phyloP scores from a whole-genome alignment of 1,284 basidiomycete species.

The Moesziomyces globuligerus region DNA sequence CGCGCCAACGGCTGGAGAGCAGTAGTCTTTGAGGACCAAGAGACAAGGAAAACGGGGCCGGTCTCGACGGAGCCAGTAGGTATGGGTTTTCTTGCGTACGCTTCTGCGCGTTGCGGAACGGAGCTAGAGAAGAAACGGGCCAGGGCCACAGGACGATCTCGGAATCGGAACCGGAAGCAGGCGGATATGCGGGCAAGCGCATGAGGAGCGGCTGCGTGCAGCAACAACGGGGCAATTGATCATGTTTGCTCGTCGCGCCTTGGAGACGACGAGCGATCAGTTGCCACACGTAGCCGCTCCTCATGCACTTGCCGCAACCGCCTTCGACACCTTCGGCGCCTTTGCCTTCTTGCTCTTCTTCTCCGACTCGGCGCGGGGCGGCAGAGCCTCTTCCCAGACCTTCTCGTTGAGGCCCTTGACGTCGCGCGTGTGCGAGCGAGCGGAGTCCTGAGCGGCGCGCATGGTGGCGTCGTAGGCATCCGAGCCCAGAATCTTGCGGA shows the following conservation, averaged over 20 bases:
- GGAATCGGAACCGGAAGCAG: constrained; percentile 1
- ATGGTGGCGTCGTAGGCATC: constrained; percentile 58
- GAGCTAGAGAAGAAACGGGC: constrained; percentile 21
- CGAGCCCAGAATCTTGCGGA: constrained; percentile 56
- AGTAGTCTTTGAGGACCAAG: constrained; percentile 13
- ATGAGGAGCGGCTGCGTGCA: constrained; percentile 51
- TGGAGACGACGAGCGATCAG: constrained; percentile 10
- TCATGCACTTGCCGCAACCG: constrained; percentile 49
- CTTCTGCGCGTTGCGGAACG: constrained; percentile 24
- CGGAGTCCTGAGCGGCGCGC: constrained; percentile 47
- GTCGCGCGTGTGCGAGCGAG: constrained; percentile 50
- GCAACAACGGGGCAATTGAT: constrained; percentile 30
- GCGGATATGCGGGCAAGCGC: constrained; percentile 29
- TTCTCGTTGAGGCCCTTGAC: constrained; percentile 62
- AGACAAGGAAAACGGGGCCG: constrained; percentile 40
- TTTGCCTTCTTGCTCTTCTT: constrained; percentile 55
- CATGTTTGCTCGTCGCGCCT: background rate
- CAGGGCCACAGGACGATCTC: constrained; percentile 3
- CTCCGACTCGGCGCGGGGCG: constrained; percentile 38
- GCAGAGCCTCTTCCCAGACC: constrained; percentile 60
- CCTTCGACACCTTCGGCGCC: constrained; percentile 34
- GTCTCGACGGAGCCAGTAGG: constrained; percentile 47
- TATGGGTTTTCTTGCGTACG: constrained; percentile 45
- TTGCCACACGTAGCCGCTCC: constrained; percentile 52
- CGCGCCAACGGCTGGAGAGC: constrained; percentile 45